A percentile compares a stretch with the other conserved stretches of the same genome.
Conservation (phyloP, 768 basidiomycete genomes). For the Tricholoma saponaceum region DNA sequence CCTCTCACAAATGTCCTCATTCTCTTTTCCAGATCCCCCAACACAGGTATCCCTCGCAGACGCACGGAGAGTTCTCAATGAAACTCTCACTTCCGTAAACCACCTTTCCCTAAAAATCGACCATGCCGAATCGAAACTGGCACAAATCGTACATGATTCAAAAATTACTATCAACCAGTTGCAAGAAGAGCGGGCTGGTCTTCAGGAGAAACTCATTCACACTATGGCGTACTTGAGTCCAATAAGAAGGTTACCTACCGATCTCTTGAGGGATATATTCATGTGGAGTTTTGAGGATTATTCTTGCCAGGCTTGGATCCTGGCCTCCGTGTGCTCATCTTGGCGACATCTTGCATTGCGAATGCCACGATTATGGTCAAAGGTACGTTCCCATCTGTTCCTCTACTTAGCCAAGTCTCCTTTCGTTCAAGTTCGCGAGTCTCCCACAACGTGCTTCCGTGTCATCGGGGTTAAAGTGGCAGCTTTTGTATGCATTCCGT, state of each 20-base stretch:
- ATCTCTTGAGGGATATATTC: constrained; percentile 74
- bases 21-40: constrained; percentile 50
- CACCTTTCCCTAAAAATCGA: constrained; percentile 45
- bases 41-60: constrained; percentile 48
- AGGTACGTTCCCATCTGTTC: constrained; percentile 41
- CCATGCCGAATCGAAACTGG: constrained; percentile 50
- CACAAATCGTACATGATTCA: constrained; percentile 54
- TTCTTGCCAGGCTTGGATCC: constrained; percentile 73
- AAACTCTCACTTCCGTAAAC: constrained; percentile 26
- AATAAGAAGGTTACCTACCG: constrained; percentile 64
- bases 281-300: constrained; percentile 63
- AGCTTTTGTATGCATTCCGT: not conserved
- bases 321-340: constrained; percentile 60
- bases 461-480: constrained; percentile 10
- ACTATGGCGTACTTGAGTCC: constrained; percentile 69
- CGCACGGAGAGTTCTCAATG: constrained; percentile 45
- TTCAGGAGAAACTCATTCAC: constrained; percentile 46
- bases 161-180: constrained; percentile 51
- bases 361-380: constrained; percentile 75
- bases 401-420: not conserved
- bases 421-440: not conserved
- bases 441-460: constrained; percentile 4
- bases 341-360: constrained; percentile 65
- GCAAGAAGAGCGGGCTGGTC: constrained; percentile 38
- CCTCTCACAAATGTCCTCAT: constrained; percentile 21